These are phyloP conservation scores for Torulaspora quercuum DNA, from an alignment of 805 yeast genomes.

Conservation along the genomic window DNA sequence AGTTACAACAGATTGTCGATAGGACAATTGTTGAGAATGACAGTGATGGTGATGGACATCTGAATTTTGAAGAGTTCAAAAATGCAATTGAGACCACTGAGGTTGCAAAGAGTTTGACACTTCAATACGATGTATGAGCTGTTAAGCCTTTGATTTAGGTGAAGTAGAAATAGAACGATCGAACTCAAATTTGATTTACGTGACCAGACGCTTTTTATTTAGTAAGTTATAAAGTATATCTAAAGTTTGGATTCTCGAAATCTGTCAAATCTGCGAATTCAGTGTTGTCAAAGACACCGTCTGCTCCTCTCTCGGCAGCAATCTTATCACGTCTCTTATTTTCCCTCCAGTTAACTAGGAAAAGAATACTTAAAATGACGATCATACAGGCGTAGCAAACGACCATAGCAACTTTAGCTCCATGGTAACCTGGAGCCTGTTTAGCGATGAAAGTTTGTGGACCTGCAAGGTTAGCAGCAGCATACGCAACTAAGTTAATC, in stretches of 20 bases:
- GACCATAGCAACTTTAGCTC: constrained; percentile 53
- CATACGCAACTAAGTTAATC: constrained; percentile 58
- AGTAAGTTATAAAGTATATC: constrained; percentile 32
- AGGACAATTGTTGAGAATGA: constrained; percentile 94
- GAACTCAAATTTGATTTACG: too few species aligned
- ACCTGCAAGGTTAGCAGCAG: constrained; percentile 66
- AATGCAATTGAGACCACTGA: constrained; percentile 55
- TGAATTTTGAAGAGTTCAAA: constrained; percentile 84
- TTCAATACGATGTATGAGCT: constrained; percentile 41
- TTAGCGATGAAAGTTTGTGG: constrained; percentile 62
- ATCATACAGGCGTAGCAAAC: constrained; percentile 45
- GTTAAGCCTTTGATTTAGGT: too few species aligned
- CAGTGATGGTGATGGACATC: constrained; percentile 76
- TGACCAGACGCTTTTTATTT: too few species aligned
- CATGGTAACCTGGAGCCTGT: constrained; percentile 58
- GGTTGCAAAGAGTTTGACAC: constrained; percentile 57
- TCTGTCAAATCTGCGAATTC: constrained; percentile 45
- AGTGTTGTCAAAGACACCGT: constrained; percentile 13
- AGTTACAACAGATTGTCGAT: constrained; percentile 94
- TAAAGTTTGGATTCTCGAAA: constrained; percentile 42
- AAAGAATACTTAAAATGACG: constrained; percentile 34
- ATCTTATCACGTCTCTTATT: constrained; percentile 44
- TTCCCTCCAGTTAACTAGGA: constrained; percentile 35
- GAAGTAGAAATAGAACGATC: too few species aligned
- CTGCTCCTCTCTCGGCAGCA: constrained; percentile 26